Percentiles rank a stretch among this genome's conserved stretches.
phyloP scores from a whole-genome alignment of 345 rosid genomes.

The Atalantia buxifolia region DNA sequence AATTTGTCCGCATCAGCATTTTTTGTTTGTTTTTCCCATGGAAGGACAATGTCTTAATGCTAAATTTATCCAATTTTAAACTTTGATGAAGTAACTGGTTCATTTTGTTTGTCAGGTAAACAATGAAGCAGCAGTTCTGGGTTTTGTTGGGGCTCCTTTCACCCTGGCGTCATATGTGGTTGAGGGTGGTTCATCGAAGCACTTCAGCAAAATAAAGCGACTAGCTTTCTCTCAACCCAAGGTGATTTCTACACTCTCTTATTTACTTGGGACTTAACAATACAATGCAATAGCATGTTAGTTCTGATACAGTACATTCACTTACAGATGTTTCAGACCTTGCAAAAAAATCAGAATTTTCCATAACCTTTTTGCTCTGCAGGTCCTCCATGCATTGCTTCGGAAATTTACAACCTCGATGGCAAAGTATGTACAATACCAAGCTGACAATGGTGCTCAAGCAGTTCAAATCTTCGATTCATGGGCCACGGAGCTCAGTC shows the following conservation, averaged over 20 bases:
- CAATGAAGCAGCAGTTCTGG: slow-evolving; percentile 79
- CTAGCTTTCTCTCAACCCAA: slow-evolving; percentile 92
- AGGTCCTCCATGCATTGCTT: slow-evolving; percentile 88
- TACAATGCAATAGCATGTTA: neutral
- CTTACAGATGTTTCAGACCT: neutral
- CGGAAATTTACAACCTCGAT: slow-evolving; percentile 82
- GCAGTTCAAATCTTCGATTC: slow-evolving; percentile 98
- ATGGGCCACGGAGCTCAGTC: slow-evolving; percentile 98
- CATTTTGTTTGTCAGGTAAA: slow-evolving; percentile 49
- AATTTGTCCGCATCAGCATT: neutral
- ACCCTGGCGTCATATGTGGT: slow-evolving; percentile 94
- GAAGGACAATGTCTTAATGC: neutral
- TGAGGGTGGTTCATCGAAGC: slow-evolving; percentile 96
- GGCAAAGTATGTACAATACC: slow-evolving; percentile 80
- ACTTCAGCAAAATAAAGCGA: slow-evolving; percentile 78
- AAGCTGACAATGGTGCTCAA: slow-evolving; percentile 89
- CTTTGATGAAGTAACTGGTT: neutral
- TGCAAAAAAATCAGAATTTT: slow-evolving; percentile 4
- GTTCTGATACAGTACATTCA: neutral
- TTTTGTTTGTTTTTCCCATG: neutral
- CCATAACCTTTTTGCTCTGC: slow-evolving; percentile 12
- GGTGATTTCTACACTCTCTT: slow-evolving; percentile 31
- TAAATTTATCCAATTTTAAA: neutral
- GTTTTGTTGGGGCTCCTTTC: slow-evolving; percentile 98
- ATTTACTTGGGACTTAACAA: neutral